Base-by-base conservation (phyloP, 2,329 filamentous ascomycete genomes). In the Juglanconis sp. region DNA sequence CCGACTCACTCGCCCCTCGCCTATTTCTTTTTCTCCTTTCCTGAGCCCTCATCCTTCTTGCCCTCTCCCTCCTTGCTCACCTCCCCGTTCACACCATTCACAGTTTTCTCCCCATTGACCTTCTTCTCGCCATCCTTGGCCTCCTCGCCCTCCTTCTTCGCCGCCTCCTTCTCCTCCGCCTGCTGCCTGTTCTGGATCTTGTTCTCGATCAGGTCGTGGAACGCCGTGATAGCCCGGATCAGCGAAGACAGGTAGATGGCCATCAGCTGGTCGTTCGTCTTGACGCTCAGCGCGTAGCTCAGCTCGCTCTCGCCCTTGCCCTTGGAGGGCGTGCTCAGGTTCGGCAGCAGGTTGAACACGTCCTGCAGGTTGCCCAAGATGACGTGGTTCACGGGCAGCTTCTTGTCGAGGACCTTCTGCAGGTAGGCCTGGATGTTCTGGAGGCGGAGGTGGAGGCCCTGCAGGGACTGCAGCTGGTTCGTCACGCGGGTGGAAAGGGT, bases 211-310 rank as follows among this genome's bases (percentile, higher is more conserved):
- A 99, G 79, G 73, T 99, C 95, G 75, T 99, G 95, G 88, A 98
- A 99, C 7, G 95, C 95, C 11, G 95, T 98, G 72, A 99, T 99
- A 60, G 95, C 95, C 63, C 95, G 86, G 77, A 99, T 98, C 80
- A 98, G 80, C 79, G 91, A 96, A 78, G 91, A 96, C 57, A 99
- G 83, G 77, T 99, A 99, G 74, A 99, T 98, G 56, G 93, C 87
- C 91, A 99, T 97, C 66, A 99, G 85, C 79, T 99, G 95, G 75
- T 99, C 95, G 72, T 99, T 99, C 61, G 94, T 98, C 86, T 99
- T 99, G 79, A 96, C 87, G 77, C 92, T 96, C 92, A 99, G 96
- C 40, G 95, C 93, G 64, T 95, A 86, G n/a, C 92, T 89, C 57
- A 99, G 82, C 74, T 98, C 95, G 71, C 89, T 88, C 69, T 92